Evolutionary conservation across 1,139 yeast species (phyloP), one percentile per base, ranked within the genome.

Genomic region (Taiozyma sp.): DNA sequence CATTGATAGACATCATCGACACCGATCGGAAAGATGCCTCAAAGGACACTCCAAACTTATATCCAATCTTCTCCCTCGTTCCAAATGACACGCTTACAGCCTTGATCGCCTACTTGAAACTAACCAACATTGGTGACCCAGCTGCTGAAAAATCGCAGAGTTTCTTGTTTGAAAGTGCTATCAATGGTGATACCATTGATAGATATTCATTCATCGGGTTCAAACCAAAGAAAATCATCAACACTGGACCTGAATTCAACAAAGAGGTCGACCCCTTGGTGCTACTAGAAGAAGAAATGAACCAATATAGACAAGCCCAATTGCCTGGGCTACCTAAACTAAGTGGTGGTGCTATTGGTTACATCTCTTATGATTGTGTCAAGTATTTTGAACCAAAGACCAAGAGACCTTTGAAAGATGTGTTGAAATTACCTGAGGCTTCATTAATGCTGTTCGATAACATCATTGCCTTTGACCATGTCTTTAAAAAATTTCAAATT

Each of bases 331-430:
- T 87, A 52, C 97, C 97, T 10, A 80, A 79, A 56, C 74, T 91
- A 52, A 83, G 93, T 62, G 99, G 99, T 50, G 99, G 99, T 56
- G 98, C 98, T 10, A 79, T 93, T 48, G 99, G 99, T 0, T 93
- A 90, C 65, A 83, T 93, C 46, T 88, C 97, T 0, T 93, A 93
- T 63, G 99, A 95, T 68, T 93, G 99, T 73, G 86, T 93, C 64
- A 87, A 89, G 64, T 93, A 93, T 68, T 93, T 93, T 62, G 99
- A 93, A 69, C 99, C 99, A 51, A 85, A 78, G 62, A 91, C 98
- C 1, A 76, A 76, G 53, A 79, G 89, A 59, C 79, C 78, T 9
- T 74, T 91, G 62, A 81, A 85, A 61, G 98, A 93, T 67, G 83
- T 85, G 1, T 71, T 93, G 60, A 71, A 85, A 53, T 77, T 93